Base-by-base conservation (phyloP, 441 rosid genomes). In the Adansonia rubrostipa region DNA sequence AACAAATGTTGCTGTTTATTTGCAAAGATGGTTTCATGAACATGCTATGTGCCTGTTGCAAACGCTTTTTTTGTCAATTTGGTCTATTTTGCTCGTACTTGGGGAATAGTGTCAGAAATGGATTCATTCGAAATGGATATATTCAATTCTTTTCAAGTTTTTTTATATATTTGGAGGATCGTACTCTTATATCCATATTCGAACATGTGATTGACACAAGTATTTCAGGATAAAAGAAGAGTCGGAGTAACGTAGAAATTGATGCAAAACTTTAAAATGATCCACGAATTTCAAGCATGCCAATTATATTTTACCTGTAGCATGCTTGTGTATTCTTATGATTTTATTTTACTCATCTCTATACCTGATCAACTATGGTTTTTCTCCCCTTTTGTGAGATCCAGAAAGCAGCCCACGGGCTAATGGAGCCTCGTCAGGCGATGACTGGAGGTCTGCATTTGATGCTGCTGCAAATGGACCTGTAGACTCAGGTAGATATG, bases 361-460 rank as follows among this genome's bases (percentile, higher is more conserved):
- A 24, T 11, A 50, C 11, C 5, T 33, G 14, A 74, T 19, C 22
- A 40, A 40, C 20, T 20, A 19, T 42, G 17, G 11, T 2, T n/a
- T n/a, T 10, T 36, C 24, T 73, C 28, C 69, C 44, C 45, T 51
- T 28, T 24, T 6, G 33, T 45, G n/a, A 17, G n/a, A 75, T 58
- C 61, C 96, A 95, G 99, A 97, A 54, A 93, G 90, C 82, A 94
- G 97, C 86, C 96, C 98, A 36, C 91, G 87, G 85, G 72, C 87
- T 67, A 86, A 75, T 22, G 93, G 90, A 61, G 69, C 88, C 0
- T 65, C 90, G 53, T 64, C 91, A 53, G 99, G 96, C 0, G 98
- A 97, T 68, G 99, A 95, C 75, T 97, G 99, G 99, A 95, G 97
- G 84, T 87, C 91, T 82, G 99, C 99, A 64, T 97, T 97, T 74